These are phyloP conservation scores for Litsea cubeba DNA, from an alignment of 164 flowering plant species.

Conservation along the genomic window DNA sequence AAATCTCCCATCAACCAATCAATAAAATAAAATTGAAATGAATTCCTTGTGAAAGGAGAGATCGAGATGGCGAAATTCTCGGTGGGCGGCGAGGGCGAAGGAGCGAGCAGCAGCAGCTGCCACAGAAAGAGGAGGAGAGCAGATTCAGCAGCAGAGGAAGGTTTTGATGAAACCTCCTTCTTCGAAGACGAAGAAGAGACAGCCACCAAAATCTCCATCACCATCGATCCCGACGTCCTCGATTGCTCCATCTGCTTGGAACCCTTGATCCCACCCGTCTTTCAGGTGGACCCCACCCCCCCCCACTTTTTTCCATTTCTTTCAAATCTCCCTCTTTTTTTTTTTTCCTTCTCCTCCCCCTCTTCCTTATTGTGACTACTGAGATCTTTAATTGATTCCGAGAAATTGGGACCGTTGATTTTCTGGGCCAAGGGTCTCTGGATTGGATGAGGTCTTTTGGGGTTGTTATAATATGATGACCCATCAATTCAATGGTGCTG, in stretches of 20 bases:
- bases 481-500: too few species aligned
- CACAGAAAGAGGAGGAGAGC: slow-evolving; percentile 3
- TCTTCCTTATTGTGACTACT: too few species aligned
- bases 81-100: slow-evolving; percentile 27
- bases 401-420: background rate
- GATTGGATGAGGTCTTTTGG: background rate
- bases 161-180: too few species aligned
- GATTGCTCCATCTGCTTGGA: slow-evolving; percentile 68
- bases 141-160: background rate
- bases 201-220: slow-evolving; percentile 23
- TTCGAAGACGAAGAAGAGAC: background rate
- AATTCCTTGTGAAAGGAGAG: too few species aligned
- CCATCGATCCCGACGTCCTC: slow-evolving; percentile 57
- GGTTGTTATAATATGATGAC: too few species aligned
- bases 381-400: background rate
- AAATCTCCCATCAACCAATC: too few species aligned
- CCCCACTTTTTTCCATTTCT: background rate
- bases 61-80: slow-evolving; percentile 43
- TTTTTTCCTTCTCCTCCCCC: background rate
- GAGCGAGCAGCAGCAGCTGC: slow-evolving; percentile 23
- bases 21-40: too few species aligned
- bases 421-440: background rate
- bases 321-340: background rate
- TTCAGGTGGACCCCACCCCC: slow-evolving; percentile 44
- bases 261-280: slow-evolving; percentile 47